A percentile compares a stretch with the other conserved stretches of the same genome.
Conservation (phyloP, 1,284 basidiomycete species). For the Cutaneotrichosporon sp. region DNA sequence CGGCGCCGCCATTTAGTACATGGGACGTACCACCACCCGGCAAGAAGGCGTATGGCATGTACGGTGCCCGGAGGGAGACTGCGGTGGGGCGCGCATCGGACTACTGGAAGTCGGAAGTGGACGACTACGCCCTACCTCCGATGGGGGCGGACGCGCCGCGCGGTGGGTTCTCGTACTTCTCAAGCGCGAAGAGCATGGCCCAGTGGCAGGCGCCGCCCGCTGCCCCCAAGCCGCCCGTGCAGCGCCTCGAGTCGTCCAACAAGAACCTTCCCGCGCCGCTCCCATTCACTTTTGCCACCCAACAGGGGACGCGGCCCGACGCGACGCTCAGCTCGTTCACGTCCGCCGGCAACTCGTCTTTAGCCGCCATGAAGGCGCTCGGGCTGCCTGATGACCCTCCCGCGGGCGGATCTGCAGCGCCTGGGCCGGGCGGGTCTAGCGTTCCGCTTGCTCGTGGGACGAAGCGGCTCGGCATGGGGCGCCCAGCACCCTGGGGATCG, state of each 20-base stretch:
- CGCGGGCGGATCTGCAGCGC: background rate
- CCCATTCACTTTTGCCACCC: conserved; percentile 41
- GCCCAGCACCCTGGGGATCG: conserved; percentile 45
- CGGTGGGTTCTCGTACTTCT: conserved; percentile 18
- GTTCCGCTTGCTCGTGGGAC: conserved; percentile 34
- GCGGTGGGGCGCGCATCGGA: conserved; percentile 45
- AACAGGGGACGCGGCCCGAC: conserved; percentile 20
- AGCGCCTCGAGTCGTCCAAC: conserved; percentile 36
- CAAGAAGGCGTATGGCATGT: background rate
- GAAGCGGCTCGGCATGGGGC: conserved; percentile 51
- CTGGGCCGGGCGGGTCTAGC: background rate
- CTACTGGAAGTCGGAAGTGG: conserved; percentile 49
- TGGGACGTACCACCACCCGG: conserved; percentile 47
- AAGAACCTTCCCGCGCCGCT: conserved; percentile 39
- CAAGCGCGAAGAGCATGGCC: conserved; percentile 20
- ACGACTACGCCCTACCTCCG: conserved; percentile 48
- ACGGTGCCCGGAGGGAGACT: conserved; percentile 12
- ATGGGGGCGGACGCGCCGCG: conserved; percentile 9
- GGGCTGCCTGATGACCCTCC: conserved; percentile 8
- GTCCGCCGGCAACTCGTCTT: conserved; percentile 28
- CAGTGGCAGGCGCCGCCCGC: conserved; percentile 11
- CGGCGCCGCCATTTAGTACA: conserved; percentile 44
- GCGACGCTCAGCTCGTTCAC: conserved; percentile 36
- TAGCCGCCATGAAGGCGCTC: conserved; percentile 38
- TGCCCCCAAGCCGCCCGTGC: conserved; percentile 31